phyloP scores from a whole-genome alignment of 73 alveolate species.

The Paraurostyla sp. region DNA sequence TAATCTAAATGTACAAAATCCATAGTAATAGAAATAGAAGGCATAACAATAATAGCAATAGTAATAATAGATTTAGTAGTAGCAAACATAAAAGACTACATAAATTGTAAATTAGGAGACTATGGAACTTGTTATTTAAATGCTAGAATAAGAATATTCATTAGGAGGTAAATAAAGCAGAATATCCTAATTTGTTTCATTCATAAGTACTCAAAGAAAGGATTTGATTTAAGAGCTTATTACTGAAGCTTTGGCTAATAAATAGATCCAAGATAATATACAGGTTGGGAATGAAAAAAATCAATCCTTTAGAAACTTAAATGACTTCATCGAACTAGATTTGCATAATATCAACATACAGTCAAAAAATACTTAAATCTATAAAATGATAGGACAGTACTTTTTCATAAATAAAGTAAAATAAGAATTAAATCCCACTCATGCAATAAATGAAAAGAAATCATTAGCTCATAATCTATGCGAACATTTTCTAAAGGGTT shows the following conservation, averaged over 20 bases:
- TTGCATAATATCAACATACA: neutral
- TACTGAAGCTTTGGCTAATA: neutral
- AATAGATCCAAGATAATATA: too few relatives aligned
- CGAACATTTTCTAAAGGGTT: conserved; percentile 30
- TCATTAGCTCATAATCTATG: conserved; percentile 2
- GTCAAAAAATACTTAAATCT: neutral
- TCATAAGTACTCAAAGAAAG: neutral
- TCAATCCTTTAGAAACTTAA: neutral
- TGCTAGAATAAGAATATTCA: neutral
- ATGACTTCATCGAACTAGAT: conserved; percentile 10
- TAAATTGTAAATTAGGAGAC: neutral
- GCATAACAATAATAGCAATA: too few relatives aligned
- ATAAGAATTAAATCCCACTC: neutral
- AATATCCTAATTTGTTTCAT: neutral
- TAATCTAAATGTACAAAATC: too few relatives aligned
- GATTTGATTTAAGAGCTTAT: neutral
- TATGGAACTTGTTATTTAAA: neutral
- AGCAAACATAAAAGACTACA: neutral
- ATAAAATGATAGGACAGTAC: conserved; percentile 13
- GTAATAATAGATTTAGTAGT: neutral
- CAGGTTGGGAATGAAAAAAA: neutral
- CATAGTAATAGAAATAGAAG: too few relatives aligned
- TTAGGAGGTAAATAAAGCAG: neutral
- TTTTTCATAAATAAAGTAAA: neutral
- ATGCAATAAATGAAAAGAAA: conserved; percentile 1